A percentile compares a stretch with the other conserved stretches of the same genome.
Conservation (phyloP, 1,284 basidiomycete species). For the Trichosporon sp. region DNA sequence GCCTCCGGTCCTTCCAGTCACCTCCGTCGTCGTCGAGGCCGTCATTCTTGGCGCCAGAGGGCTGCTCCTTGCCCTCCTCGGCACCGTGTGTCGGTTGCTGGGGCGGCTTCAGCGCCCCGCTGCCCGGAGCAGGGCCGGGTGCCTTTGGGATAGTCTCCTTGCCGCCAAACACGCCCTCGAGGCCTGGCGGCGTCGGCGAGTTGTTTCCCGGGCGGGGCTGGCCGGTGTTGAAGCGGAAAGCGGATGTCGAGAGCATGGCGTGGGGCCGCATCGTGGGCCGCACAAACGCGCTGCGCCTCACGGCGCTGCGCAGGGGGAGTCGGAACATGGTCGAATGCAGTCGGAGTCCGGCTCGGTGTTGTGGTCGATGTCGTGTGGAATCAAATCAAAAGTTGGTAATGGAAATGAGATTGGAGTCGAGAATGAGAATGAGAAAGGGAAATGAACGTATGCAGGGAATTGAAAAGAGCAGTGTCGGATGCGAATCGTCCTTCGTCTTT, state of each 20-base stretch:
- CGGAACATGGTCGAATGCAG: constrained; percentile 9
- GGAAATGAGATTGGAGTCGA: too few species aligned
- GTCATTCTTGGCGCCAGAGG: constrained; percentile 12
- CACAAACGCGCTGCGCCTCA: neutral
- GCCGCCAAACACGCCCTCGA: constrained; percentile 42
- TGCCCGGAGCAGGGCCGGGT: neutral
- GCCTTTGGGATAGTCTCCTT: neutral
- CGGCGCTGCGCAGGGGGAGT: constrained; percentile 7
- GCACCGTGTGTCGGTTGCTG: constrained; percentile 29
- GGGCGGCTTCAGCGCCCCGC: constrained; percentile 5
- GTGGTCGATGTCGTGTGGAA: neutral
- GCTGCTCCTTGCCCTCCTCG: constrained; percentile 28
- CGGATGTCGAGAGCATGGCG: constrained; percentile 10
- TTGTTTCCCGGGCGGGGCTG: constrained; percentile 33
- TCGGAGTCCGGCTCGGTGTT: neutral
- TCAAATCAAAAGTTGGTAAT: neutral
- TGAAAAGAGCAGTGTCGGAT: neutral
- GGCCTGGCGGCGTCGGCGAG: constrained; percentile 36
- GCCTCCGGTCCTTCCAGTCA: constrained; percentile 28
- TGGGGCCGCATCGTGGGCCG: constrained; percentile 19
- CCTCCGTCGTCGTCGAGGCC: constrained; percentile 23
- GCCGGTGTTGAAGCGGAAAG: constrained; percentile 13
- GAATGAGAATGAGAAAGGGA: too few species aligned
- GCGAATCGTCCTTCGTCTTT: neutral
- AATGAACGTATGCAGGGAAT: neutral